A percentile compares a stretch with the other conserved stretches of the same genome.
These are phyloP conservation scores for Kondoa malvinella DNA, from an alignment of 768 basidiomycete species.

Conservation along the genomic window DNA sequence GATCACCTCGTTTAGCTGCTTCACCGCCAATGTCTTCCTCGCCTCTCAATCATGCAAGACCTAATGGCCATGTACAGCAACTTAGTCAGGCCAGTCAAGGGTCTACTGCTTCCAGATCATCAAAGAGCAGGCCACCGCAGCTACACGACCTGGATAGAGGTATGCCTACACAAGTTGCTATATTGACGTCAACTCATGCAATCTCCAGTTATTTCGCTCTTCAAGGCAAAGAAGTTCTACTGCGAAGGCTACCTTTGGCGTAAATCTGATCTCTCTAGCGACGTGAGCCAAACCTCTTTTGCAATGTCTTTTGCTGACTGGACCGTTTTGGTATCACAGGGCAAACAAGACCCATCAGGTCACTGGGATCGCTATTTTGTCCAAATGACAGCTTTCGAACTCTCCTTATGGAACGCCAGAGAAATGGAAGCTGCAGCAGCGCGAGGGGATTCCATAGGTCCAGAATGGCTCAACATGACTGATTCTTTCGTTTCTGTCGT, in stretches of 20 bases:
- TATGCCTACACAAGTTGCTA: background rate
- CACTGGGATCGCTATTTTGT: constrained; percentile 71
- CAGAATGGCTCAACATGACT: constrained; percentile 48
- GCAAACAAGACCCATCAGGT: constrained; percentile 45
- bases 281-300: background rate
- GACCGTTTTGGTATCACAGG: constrained; percentile 61
- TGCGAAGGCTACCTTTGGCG: background rate
- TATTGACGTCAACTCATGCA: background rate
- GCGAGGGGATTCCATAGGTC: constrained; percentile 38
- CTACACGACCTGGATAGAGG: background rate
- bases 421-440: constrained; percentile 68
- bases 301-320: constrained; percentile 31
- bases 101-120: background rate
- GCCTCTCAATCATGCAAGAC: background rate
- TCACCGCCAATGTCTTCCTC: too few relatives aligned
- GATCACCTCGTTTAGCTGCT: background rate
- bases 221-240: background rate
- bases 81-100: background rate
- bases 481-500: constrained; percentile 38
- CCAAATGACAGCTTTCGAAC: constrained; percentile 70
- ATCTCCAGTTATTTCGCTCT: background rate
- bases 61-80: background rate
- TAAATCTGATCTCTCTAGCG: too few relatives aligned
- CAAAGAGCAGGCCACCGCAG: background rate
- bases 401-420: constrained; percentile 83